Evolutionary conservation across 495 filamentous ascomycete genomes (phyloP), one percentile per base, ranked within the genome.

Genomic region (Penicillium cataractarum): DNA sequence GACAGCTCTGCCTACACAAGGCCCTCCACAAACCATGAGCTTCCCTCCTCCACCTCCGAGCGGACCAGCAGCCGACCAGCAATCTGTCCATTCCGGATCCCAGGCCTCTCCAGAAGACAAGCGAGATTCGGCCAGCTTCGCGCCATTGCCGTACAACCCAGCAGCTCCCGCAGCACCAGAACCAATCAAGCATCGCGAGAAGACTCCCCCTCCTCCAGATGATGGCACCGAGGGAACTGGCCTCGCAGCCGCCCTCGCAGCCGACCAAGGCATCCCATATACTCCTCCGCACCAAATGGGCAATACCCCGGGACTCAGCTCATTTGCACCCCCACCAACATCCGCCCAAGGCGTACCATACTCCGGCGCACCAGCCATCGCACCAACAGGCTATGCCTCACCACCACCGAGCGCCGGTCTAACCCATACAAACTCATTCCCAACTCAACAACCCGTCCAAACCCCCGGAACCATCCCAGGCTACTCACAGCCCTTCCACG

Each of bases 121-220:
- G 21, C 74, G 77, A 62, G 76, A 83, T 15, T 74, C 80, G 21
- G 78, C 78, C 53, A 79, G 68, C 50, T 87, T 84, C 55, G 80
- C 82, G n/a, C 90, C 92, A n/a, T 84, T 95, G 56, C 85, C 92
- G 2, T 97, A 97, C 66, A 97, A 97, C 74, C 93, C 93, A 1
- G 92, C 93, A 0, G 92, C 93, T 1, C 93, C 93, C 12, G 80
- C 93, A 3, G 91, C 91, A 2, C 90, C 93, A 4, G 93, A 97
- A 70, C 87, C 86, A 15, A 89, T 96, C 66, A 83, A 87, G 56
- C 86, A 93, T 66, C 87, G 93, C 51, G 92, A 97, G 77, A 95
- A 96, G 80, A 97, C 93, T 0, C 92, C 92, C 9, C 93, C 93
- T 6, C 89, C 89, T 7, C 89, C 89, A 32, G 82, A 84, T 15